phyloP scores from a whole-genome alignment of 352 stramenopile genomes.

The Pythium vanterpoolii region DNA sequence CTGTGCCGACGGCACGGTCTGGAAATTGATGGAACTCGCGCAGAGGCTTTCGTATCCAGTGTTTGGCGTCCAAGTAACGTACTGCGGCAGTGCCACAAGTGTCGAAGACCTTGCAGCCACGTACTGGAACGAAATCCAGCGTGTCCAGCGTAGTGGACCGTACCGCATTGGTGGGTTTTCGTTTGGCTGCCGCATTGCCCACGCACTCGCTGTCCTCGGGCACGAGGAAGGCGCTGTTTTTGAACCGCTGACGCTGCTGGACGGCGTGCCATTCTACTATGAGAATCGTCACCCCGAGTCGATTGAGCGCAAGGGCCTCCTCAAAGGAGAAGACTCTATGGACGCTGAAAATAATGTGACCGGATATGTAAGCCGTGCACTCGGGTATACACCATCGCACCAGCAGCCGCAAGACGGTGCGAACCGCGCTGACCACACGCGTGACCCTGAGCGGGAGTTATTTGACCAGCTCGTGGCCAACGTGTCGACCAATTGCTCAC shows the following conservation, averaged over 20 bases:
- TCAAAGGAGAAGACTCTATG: constrained; percentile 13
- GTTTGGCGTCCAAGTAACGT: constrained; percentile 34
- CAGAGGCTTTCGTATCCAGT: constrained; percentile 32
- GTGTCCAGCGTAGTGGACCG: constrained; percentile 30
- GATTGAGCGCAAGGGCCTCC: background rate
- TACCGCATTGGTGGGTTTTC: constrained; percentile 57
- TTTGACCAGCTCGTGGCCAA: constrained; percentile 33
- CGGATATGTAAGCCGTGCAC: constrained; percentile 18
- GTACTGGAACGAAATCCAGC: constrained; percentile 36
- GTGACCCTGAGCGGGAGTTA: constrained; percentile 20
- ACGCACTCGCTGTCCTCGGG: constrained; percentile 35
- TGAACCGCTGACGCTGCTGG: constrained; percentile 36
- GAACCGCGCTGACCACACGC: constrained; percentile 5
- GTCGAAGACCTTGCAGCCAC: constrained; percentile 35
- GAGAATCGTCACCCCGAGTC: background rate
- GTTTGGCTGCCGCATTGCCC: constrained; percentile 56
- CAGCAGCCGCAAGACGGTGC: constrained; percentile 21
- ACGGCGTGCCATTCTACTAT: constrained; percentile 34
- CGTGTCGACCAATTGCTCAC: constrained; percentile 34
- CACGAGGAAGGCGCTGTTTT: constrained; percentile 26
- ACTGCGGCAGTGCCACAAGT: constrained; percentile 4
- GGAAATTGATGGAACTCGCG: constrained; percentile 55
- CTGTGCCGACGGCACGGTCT: constrained; percentile 49
- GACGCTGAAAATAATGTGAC: background rate
- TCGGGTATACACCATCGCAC: constrained; percentile 7